A percentile compares a stretch with the other conserved stretches of the same genome.
phyloP scores from a whole-genome alignment of 768 basidiomycete species.

The Arthromyces matolae region DNA sequence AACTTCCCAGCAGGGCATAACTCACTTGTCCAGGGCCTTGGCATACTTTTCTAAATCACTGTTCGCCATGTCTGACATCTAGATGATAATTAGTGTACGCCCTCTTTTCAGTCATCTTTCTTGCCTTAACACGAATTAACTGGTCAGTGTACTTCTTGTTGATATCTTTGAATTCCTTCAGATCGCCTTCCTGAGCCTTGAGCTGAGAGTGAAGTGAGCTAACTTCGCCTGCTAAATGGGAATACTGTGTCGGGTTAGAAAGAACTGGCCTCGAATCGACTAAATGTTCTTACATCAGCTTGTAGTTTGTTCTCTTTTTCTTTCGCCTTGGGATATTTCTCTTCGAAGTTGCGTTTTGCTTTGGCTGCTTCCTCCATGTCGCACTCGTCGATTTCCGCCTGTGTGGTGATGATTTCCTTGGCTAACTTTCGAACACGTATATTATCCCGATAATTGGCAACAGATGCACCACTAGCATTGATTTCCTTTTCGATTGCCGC shows the following conservation, averaged over 20 bases:
- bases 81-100: neutral
- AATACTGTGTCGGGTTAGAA: slow-evolving; percentile 46
- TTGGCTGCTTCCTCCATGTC: slow-evolving; percentile 87
- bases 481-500: slow-evolving; percentile 72
- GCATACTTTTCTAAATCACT: slow-evolving; percentile 96
- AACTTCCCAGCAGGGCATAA: slow-evolving; percentile 5
- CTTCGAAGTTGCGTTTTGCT: slow-evolving; percentile 81
- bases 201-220: slow-evolving; percentile 67
- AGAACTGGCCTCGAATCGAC: neutral
- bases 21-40: slow-evolving; percentile 94
- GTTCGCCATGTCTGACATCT: slow-evolving; percentile 99
- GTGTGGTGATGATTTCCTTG: slow-evolving; percentile 60
- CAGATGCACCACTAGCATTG: slow-evolving; percentile 64
- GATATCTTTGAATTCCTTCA: slow-evolving; percentile 84
- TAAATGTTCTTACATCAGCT: slow-evolving; percentile 47
- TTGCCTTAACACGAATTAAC: slow-evolving; percentile 90
- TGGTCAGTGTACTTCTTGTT: slow-evolving; percentile 86
- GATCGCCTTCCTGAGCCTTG: slow-evolving; percentile 61
- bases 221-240: slow-evolving; percentile 82
- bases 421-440: slow-evolving; percentile 68
- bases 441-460: slow-evolving; percentile 79
- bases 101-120: no score
- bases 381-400: slow-evolving; percentile 65
- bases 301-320: slow-evolving; percentile 70
- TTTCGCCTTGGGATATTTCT: slow-evolving; percentile 70